Base-by-base conservation (phyloP, 805 yeast species). In the Blastobotrys peoriensis region DNA sequence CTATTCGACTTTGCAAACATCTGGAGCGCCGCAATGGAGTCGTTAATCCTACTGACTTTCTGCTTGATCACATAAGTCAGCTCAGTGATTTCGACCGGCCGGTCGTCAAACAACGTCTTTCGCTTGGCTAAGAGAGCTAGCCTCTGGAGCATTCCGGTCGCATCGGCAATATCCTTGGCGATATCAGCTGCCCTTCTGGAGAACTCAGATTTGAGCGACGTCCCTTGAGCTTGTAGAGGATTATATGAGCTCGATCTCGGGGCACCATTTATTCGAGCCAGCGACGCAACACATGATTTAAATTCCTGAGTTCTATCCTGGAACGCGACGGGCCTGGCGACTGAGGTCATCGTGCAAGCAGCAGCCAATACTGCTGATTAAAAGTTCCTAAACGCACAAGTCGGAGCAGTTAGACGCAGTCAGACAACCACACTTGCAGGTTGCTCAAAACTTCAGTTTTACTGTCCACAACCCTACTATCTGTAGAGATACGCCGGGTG, bases 301-400 rank as follows among this genome's bases (percentile, higher is more conserved):
- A 91, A 91, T 71, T 91, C 98, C 50, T 78, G 73, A 5, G 98
- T 91, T 54, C 98, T 73, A 66, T 91, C 94, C 60, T 84, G 91
- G 34, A 79, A 70, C 5, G 50, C 41, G 13, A 25, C 13, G 10
- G 30, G 30, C 13, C 10, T 25, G 13, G 30, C 30, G 8, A 25
- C 30, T 13, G 30, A 25, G 13, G 30, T 13, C 30, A 25, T 25
- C 30, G 30, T 25, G 30, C n/a, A n/a, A n/a, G n/a, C n/a, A n/a
- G n/a, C n/a, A n/a, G n/a, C n/a, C n/a, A n/a, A n/a, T n/a, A n/a
- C n/a, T n/a, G n/a, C n/a, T n/a, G n/a, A n/a, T n/a, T n/a, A n/a
- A n/a, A n/a, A n/a, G n/a, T n/a, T n/a, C n/a, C n/a, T n/a, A n/a
- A n/a, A n/a, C n/a, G n/a, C n/a, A n/a, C n/a, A n/a, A n/a, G n/a